Conservation (phyloP, 2,329 filamentous ascomycete genomes). For the Dothiorella sarmentorum region DNA sequence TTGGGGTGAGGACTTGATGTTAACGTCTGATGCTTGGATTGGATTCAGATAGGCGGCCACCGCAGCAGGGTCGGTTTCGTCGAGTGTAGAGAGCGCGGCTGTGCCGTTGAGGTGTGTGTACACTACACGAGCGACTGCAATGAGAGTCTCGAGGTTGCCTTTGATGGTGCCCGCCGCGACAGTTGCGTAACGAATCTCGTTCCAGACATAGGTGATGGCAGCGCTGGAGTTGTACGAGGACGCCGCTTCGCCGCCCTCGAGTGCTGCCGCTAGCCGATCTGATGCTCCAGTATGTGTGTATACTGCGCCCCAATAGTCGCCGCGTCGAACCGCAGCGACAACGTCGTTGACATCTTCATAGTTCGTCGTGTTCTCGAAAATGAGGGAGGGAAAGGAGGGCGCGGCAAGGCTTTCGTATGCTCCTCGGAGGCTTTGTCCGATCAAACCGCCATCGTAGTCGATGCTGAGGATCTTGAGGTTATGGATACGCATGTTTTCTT, state of each 20-base stretch:
- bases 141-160: conserved; percentile 31
- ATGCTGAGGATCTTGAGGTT: conserved; percentile 36
- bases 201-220: conserved; percentile 44
- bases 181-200: conserved; percentile 44
- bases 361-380: conserved; percentile 24
- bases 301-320: conserved; percentile 33
- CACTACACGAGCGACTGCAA: conserved; percentile 28
- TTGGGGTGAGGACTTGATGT: conserved; percentile 43
- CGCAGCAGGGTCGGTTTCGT: conserved; percentile 30
- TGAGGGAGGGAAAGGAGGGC: conserved; percentile 31
- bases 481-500: conserved; percentile 32
- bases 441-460: conserved; percentile 38
- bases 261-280: conserved; percentile 32
- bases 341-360: conserved; percentile 29
- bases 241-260: conserved; percentile 31
- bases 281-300: conserved; percentile 36
- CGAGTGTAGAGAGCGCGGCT: conserved; percentile 24
- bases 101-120: conserved; percentile 37
- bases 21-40: conserved; percentile 33
- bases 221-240: conserved; percentile 34
- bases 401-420: conserved; percentile 32
- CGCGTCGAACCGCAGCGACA: conserved; percentile 34
- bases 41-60: conserved; percentile 39
- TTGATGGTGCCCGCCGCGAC: conserved; percentile 36
- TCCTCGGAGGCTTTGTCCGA: conserved; percentile 32